Evolutionary conservation across 2,329 filamentous ascomycete species (phyloP), one percentile per base, ranked within the genome.

Genomic region (Fusarium pseudograminearum): DNA sequence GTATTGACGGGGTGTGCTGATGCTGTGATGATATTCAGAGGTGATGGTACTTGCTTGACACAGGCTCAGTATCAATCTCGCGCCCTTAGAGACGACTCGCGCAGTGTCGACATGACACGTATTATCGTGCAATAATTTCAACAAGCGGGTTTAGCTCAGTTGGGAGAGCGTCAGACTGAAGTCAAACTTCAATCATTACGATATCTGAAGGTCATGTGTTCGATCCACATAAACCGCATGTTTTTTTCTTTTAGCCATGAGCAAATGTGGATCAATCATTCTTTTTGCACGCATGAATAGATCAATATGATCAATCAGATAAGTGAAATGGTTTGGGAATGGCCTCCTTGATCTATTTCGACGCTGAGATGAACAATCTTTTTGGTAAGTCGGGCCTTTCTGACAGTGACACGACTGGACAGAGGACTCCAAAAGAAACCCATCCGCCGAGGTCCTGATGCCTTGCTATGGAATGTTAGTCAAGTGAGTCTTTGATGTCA

Each of bases 121-220:
- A 24, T 50, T 52, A 41, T 28, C 5, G 1, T 18, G 0, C 1
- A 0, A 1, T 0, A 2, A 2, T 28, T 38, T 45, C 52, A 74
- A 60, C 71, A 70, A 72, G 69, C 73, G 73, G 73, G 73, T 75
- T 75, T 75, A 75, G 73, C 73, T 75, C 73, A 75, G 73, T 75
- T 75, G 73, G 73, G 73, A 74, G 73, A 70, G 68, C 68, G 68
- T 70, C 68, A 70, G 68, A 71, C 68, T 70, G 68, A 70, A 70
- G 68, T 51, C 33, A 68, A 68, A 70, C 68, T 70, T 70, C 68
- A 48, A 65, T 71, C 65, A 45, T 45, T 48, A 20, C 16, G 67
- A 72, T 71, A 75, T 75, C 73, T 75, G 73, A 75, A 75, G 73
- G 73, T 75, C 73, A 34, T 75, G 73, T 75, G 73, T 75, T 75